phyloP scores from a whole-genome alignment of 371 early-diverging fungal genomes.

The Nematocida sp. region DNA sequence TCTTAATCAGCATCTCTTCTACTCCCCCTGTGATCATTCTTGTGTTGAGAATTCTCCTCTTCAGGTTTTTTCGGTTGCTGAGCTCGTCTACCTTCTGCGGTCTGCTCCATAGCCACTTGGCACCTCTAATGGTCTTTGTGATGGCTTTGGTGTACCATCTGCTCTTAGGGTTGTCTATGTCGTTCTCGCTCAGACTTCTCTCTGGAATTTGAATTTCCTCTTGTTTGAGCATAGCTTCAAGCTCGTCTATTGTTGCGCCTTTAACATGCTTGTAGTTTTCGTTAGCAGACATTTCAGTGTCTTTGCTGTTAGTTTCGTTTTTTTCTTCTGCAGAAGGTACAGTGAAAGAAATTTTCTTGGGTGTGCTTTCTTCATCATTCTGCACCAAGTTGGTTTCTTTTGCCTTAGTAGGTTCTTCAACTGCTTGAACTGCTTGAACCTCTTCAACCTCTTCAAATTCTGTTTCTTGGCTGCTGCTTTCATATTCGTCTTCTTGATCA shows the following conservation, averaged over 20 bases:
- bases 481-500: no score
- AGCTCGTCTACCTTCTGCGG: neutral
- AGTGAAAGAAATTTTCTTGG: neutral
- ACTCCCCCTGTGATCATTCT: neutral
- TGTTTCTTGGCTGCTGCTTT: no score
- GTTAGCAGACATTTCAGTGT: no score
- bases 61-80: neutral
- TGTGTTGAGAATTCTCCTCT: neutral
- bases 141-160: no score
- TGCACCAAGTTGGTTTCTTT: neutral
- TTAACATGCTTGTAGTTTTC: neutral
- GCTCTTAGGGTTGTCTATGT: neutral
- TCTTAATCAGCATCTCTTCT: neutral
- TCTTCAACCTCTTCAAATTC: no score
- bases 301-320: no score
- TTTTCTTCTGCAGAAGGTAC: neutral
- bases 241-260: neutral
- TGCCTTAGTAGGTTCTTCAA: no score
- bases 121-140: no score
- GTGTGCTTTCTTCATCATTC: neutral
- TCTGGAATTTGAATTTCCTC: neutral
- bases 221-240: neutral
- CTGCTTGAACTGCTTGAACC: no score
- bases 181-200: neutral
- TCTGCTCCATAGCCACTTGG: neutral